Base-by-base conservation (phyloP, 768 basidiomycete genomes). In the Russula olivacea region DNA sequence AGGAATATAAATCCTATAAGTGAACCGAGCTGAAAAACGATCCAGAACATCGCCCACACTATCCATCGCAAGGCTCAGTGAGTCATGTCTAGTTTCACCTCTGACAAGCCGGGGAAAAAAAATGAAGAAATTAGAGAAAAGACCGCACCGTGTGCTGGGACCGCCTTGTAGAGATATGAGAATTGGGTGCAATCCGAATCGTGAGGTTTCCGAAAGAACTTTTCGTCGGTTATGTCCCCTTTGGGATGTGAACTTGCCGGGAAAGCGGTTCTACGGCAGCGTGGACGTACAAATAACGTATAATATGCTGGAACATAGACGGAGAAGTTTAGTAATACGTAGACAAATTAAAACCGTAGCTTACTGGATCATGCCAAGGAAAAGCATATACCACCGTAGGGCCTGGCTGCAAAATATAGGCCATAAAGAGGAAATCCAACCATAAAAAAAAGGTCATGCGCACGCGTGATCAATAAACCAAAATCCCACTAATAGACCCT, bases 381-480 rank as follows among this genome's bases (percentile, higher is more conserved):
- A 89, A 30, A 91, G 78, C 69, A 87, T 87, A 67, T 89, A 91
- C 88, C 88, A 93, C 58, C 94, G 80, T 59, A 96, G 74, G 49
- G 89, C 88, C 75, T 86, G 85, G 48, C 86, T 94, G 67, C 40
- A 60, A 68, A 53, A 38, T 30, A 67, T 38, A 25, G 19, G 1
- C 36, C 45, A 30, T 63, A 34, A 34, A 63, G 52, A 15, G 34
- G 50, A 30, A 17, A 70, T 49, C 4, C 28, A 36, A 41, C 34
- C 48, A 59, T 30, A 49, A 58, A 41, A 60, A 30, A 1, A 17
- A 14, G 64, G 54, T 21, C 60, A 65, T 57, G 79, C 87, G 68
- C 73, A 88, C 92, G 81, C 93, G 73, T 98, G 95, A 71, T 88
- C 92, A 49, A 94, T 85, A 72, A 96, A 97, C 94, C 95, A 97